Base-by-base conservation (phyloP, 768 basidiomycete species). In the Trametes punicea region DNA sequence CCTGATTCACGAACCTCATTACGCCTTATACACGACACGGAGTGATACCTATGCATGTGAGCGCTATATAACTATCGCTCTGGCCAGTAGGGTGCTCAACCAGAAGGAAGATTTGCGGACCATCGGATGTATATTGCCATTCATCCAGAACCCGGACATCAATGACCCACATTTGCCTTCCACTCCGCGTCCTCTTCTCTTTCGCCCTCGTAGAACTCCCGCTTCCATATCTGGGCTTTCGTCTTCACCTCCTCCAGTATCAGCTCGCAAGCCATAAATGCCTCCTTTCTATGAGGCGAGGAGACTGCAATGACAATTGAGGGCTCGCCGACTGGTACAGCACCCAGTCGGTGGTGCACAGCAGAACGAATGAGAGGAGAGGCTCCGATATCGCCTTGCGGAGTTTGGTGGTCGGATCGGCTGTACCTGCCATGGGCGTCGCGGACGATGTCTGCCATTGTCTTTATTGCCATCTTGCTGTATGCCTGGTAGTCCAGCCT, bases 221-320 rank as follows among this genome's bases (percentile, higher is more conserved):
- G 74, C 74, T 96, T 95, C 93, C 93, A 96, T 60, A 95, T 88
- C 70, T 91, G 92, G 38, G 80, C 90, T 65, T 82, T 86, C 57
- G 71, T 72, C 74, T 96, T 96, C 53, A 95, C 85, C 55, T 85
- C 80, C 69, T 96, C 93, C n/a, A 96, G 76, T 56, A 94, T 83
- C 63, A 75, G 81, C 70, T 93, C 91, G 68, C 89, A 91, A 16
- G 84, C 85, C 48, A 76, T 70, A 66, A 93, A 93, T 6, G 89
- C 85, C 66, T 90, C 90, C 62, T 83, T 85, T 29, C 93, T 80
- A 70, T 93, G 92, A 6, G 91, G 87, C 10, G 88, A 85, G 2
- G 90, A 87, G 4, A 93, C 90, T 1, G 88, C 87, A 56, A 95
- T 84, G 46, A 93, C 88, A 57, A 94, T 90, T 10, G 89, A 92